These are phyloP conservation scores for Syzygium aqueum DNA, from an alignment of 345 rosid genomes.

Conservation along the genomic window DNA sequence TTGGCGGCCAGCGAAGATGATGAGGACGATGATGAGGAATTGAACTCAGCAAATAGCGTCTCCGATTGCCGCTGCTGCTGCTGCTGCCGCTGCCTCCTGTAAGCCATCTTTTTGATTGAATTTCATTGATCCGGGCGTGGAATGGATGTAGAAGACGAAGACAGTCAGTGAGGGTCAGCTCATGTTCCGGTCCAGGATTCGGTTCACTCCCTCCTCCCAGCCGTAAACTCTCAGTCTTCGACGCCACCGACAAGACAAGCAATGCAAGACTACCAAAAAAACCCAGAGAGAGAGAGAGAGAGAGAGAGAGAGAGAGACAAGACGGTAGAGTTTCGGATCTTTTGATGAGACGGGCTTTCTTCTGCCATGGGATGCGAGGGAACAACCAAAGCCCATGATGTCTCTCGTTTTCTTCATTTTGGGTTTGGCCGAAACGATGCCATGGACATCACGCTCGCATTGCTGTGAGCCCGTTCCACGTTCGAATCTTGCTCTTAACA, in stretches of 20 bases:
- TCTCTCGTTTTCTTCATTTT: background rate
- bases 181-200: background rate
- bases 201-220: background rate
- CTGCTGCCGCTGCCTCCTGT: background rate
- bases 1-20: constrained; percentile 54
- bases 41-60: background rate
- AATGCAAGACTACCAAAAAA: background rate
- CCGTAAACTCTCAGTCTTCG: background rate
- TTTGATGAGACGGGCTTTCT: background rate
- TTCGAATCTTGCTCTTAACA: too few relatives aligned
- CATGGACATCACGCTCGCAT: background rate
- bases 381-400: background rate
- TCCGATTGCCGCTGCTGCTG: background rate
- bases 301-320: too few relatives aligned
- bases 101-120: background rate
- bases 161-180: background rate
- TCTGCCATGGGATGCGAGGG: background rate
- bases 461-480: background rate
- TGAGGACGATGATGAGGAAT: constrained; percentile 25
- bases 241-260: background rate
- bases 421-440: background rate
- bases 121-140: background rate
- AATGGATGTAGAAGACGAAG: background rate
- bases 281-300: background rate
- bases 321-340: background rate